Base-by-base conservation (phyloP, 495 filamentous ascomycete genomes). In the Talaromyces thailandensis region DNA sequence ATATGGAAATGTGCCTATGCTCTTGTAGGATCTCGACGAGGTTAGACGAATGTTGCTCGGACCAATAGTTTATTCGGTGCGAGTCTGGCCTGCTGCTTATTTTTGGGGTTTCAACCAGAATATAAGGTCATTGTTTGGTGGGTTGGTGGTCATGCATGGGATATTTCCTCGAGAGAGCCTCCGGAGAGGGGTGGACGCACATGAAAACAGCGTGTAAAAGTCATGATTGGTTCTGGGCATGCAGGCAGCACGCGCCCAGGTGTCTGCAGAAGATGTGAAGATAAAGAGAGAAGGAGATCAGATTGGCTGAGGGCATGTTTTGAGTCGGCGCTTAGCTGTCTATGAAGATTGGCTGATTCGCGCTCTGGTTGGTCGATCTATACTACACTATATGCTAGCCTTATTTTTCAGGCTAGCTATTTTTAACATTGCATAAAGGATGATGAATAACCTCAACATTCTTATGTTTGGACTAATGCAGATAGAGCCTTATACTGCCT, bases 221-320 rank as follows among this genome's bases (percentile, higher is more conserved):
- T 21, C 26, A n/a, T 55, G 21, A 28, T 55, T 55, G 51, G 51
- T 12, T 28, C 7, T 28, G 51, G 12, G 9, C 23, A 55, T 55
- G 51, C 51, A 55, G 5, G 24, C 51, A 55, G 24, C 51, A 55
- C 12, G 51, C 51, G 51, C 51, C 51, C 23, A 28, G 3, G 9
- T 55, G 51, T 55, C 51, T 55, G 51, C 26, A 26, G 51, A 55
- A 55, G 51, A n/a, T 55, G 51, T 55, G 51, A 26, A 55, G 51
- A 55, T 5, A 11, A 55, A 14, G 21, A 28, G 11, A 26, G 12
- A 2, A 28, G 28, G 23, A n/a, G 21, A 25, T 55, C 51, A 28
- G 51, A 55, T 55, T 55, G 51, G 51, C 6, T 55, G 51, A 4
- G 7, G 51, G 5, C 24, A 12, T 55, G 51, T 55, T 55, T 55